These are phyloP conservation scores for Russula sp. DNA, from an alignment of 768 basidiomycete genomes.

Conservation along the genomic window DNA sequence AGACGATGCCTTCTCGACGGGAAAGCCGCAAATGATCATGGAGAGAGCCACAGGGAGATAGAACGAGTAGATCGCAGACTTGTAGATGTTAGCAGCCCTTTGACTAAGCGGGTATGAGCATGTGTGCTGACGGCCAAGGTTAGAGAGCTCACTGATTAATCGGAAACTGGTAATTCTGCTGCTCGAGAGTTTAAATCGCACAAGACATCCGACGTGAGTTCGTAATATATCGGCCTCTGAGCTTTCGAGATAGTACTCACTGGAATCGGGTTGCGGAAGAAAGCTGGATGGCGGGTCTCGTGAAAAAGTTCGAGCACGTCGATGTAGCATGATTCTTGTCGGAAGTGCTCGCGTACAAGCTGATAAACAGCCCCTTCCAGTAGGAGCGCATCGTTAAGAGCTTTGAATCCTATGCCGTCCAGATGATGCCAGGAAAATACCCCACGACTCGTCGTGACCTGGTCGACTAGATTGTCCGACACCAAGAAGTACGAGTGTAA, in stretches of 20 bases:
- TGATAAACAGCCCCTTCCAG: slow-evolving; percentile 90
- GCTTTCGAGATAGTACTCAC: neutral
- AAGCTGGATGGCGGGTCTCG: slow-evolving; percentile 45
- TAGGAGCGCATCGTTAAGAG: slow-evolving; percentile 96
- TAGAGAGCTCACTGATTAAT: slow-evolving; percentile 61
- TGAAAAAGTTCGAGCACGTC: slow-evolving; percentile 90
- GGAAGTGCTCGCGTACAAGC: slow-evolving; percentile 83
- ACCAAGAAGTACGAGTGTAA: slow-evolving; percentile 97
- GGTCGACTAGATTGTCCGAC: slow-evolving; percentile 95
- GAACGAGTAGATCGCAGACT: slow-evolving; percentile 97
- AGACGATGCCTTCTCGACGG: slow-evolving; percentile 39
- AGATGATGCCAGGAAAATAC: slow-evolving; percentile 92
- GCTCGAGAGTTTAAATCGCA: neutral
- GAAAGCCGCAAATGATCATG: slow-evolving; percentile 69
- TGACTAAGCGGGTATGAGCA: slow-evolving; percentile 46
- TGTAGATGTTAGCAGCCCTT: slow-evolving; percentile 89
- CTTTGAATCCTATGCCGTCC: slow-evolving; percentile 67
- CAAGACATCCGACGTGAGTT: neutral
- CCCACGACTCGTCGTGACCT: slow-evolving; percentile 82
- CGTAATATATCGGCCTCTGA: neutral
- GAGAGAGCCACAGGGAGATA: slow-evolving; percentile 96
- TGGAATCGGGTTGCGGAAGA: slow-evolving; percentile 17
- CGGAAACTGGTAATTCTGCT: slow-evolving; percentile 60
- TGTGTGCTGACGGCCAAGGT: neutral
- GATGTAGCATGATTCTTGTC: slow-evolving; percentile 71